Evolutionary conservation across 2,329 filamentous ascomycete species (phyloP), one percentile per base, ranked within the genome.

Genomic region (Exophiala sideris): DNA sequence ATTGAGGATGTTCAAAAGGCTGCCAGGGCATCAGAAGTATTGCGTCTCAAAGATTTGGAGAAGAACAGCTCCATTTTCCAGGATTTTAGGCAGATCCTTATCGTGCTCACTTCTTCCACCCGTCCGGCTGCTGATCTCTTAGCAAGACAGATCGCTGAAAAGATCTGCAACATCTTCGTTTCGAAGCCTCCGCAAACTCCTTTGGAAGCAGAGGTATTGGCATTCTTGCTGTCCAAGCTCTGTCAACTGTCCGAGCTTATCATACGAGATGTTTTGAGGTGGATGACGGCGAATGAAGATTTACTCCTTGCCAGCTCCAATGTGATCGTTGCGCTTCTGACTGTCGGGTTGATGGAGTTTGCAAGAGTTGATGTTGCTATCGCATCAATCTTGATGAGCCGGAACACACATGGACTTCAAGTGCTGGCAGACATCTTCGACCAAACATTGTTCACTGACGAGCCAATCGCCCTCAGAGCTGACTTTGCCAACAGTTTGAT

Each of bases 401-500:
- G 84, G 54, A 89, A 91, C 58, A 79, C 84, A 6, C 80, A 81
- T 18, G 89, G 88, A 1, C 73, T 96, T 2, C 84, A 90, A 52
- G 88, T 95, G 67, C 78, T 97, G n/a, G 84, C 86, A 48, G 84
- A 85, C 40, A 77, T 96, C 40, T 77, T 96, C 59, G 87, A 94
- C 61, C 82, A 89, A 40, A 82, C 91, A 0, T 75, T 96, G 7
- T 80, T 95, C 46, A 88, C 83, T 62, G 88, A 91, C 45, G 83
- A 85, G 41, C 89, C 90, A 0, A 81, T 87, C 36, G 88, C 87
- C 1, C 76, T 96, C 45, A 88, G 90, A 63, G 85, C 91, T 1
- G 91, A 97, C 71, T 95, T 96, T 66, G 85, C 89, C 5, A 81
- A 84, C 58, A 95, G 89, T 53, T 79, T 96, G 50, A 86, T 92